Percentiles rank a stretch among this genome's conserved stretches.
Evolutionary conservation across 495 filamentous ascomycete genomes (phyloP).

Genomic region (Neurospora sp.): DNA sequence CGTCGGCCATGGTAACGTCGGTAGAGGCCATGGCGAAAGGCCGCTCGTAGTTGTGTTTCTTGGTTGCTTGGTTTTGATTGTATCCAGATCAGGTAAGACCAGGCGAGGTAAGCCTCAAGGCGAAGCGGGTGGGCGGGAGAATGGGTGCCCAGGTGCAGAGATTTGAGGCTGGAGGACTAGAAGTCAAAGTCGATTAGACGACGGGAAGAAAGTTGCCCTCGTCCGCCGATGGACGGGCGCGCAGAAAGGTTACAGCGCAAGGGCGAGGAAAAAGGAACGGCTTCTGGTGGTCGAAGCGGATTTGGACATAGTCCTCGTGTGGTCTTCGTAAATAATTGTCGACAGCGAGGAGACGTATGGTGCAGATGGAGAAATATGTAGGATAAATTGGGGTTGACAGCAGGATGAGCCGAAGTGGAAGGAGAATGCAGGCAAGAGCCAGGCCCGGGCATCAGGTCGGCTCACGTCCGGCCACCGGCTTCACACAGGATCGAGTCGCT

Average conservation of each 20-base stretch:
- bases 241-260: background rate
- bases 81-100: background rate
- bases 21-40: conserved; percentile 21
- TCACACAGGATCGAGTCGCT: background rate
- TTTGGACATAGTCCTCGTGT: background rate
- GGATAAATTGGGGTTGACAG: background rate
- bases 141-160: background rate
- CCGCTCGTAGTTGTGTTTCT: background rate
- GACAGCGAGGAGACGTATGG: background rate
- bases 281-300: background rate
- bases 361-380: background rate
- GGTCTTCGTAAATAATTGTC: background rate
- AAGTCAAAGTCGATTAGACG: background rate
- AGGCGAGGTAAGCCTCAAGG: background rate
- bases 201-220: background rate
- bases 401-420: background rate
- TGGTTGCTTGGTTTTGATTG: background rate
- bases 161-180: background rate
- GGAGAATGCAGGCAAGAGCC: background rate
- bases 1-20: conserved; percentile 19
- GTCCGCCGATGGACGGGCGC: background rate
- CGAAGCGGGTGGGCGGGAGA: background rate
- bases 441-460: background rate
- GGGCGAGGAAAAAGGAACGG: background rate
- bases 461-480: background rate